Percentiles rank a stretch among this genome's conserved stretches.
These are phyloP conservation scores for Ogataea zsoltii DNA, from an alignment of 805 yeast genomes.

Conservation along the genomic window DNA sequence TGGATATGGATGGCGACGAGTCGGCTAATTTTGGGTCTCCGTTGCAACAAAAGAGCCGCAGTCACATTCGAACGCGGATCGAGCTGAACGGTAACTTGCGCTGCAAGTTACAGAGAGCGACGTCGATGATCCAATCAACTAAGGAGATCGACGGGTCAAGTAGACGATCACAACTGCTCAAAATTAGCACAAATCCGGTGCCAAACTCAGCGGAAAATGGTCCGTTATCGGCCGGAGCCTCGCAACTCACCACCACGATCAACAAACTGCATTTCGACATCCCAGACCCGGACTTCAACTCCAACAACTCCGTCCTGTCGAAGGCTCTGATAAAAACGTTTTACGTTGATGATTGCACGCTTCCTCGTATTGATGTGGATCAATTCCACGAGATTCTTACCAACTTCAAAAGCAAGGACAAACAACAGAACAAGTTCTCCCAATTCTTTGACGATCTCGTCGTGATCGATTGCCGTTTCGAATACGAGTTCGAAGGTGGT, in stretches of 20 bases:
- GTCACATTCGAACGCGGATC: slow-evolving; percentile 16
- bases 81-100: slow-evolving; percentile 20
- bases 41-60: slow-evolving; percentile 34
- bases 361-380: slow-evolving; percentile 64
- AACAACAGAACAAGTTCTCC: slow-evolving; percentile 34
- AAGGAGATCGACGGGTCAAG: slow-evolving; percentile 3
- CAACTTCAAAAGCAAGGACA: slow-evolving; percentile 41
- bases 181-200: slow-evolving; percentile 17
- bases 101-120: slow-evolving; percentile 29
- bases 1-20: neutral
- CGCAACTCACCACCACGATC: slow-evolving; percentile 28
- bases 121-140: slow-evolving; percentile 25
- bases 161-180: slow-evolving; percentile 11
- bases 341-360: slow-evolving; percentile 54
- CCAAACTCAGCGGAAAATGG: slow-evolving; percentile 5
- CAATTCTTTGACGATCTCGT: slow-evolving; percentile 55
- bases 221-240: slow-evolving; percentile 24
- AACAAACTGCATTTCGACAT: slow-evolving; percentile 22
- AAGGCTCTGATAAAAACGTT: slow-evolving; percentile 43
- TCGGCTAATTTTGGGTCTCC: slow-evolving; percentile 38
- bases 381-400: slow-evolving; percentile 55
- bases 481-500: slow-evolving; percentile 90
- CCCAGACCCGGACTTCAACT: slow-evolving; percentile 8
- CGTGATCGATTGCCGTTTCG: slow-evolving; percentile 87
- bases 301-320: slow-evolving; percentile 26